Evolutionary conservation across 257 asterid genomes (phyloP), one percentile per base, ranked within the genome.

Genomic region (Solanum etuberosum): DNA sequence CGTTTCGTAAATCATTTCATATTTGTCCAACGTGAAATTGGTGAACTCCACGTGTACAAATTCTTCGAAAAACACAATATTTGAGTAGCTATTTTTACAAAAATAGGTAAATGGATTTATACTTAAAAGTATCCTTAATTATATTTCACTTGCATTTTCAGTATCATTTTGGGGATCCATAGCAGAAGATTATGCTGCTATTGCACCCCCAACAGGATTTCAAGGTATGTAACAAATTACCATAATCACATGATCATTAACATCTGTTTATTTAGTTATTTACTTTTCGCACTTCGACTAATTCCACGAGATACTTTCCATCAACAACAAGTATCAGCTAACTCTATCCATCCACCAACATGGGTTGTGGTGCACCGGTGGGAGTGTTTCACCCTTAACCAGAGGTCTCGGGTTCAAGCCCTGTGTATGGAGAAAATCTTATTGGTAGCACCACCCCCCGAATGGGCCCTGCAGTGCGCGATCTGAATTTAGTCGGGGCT

Each of bases 181-280:
- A 85, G 92, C 94, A 23, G 96, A 94, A 91, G 99, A 94, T 88
- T 95, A 95, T 88, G 92, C 93, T 40, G 91, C 99, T 48, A 68
- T 93, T 80, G 98, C 91, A 86, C 99, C 98, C 88, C 98, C 99
- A 4, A 91, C 93, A n/a, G 99, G 98, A 89, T 96, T 96, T 89
- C 99, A 94, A 67, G 98, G 99, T 93, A 90, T 29, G 35, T 29
- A 29, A 27, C 59, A 59, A 63, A 67, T 10, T 27, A 14, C 74
- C 48, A 20, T 70, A 54, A 51, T 51, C 57, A 59, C 3, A 48
- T 51, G 59, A 48, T 54, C 9, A 18, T 18, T 51, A 51, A 51
- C 23, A 48, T 57, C 11, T 57, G 70, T n/a, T 10, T 61, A 61
- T n/a, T 61, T n/a, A 32, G 23, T 31, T 34, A 29, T 68, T 25